Base-by-base conservation (phyloP, 1,284 basidiomycete genomes). In the Cryptococcus sp. region DNA sequence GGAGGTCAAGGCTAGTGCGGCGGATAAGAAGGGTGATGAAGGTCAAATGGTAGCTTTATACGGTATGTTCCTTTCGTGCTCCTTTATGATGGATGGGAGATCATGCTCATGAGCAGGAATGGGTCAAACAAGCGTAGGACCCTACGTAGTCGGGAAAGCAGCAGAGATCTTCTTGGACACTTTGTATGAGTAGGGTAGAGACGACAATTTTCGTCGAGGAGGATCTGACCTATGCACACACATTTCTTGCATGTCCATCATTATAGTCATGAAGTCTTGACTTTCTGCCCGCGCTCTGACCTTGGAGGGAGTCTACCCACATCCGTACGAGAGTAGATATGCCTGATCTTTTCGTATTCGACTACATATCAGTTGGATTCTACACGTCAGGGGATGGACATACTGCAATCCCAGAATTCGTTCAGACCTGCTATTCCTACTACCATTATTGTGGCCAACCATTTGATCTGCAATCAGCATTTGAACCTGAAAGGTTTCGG, bases 1-100 rank as follows among this genome's bases (percentile, higher is more conserved):
- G 16, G 89, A 94, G 64, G 78, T 97, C 57, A 91, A 91, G 74
- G 82, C 83, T 80, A 19, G 9, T 7, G 62, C 58, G 76, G 5
- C 76, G 78, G 48, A 83, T 80, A 56, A 32, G 79, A 24, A 48
- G 23, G 50, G 47, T 5, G 47, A 48, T 18, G 55, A 83, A 61
- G 91, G 91, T 7, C 82, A 83, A 39, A 90, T 94, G 87, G 88
- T 93, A 3, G 81, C 85, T 16, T 68, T 94, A 4, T 93, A 94
- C 71, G 91, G 90, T 91, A 63, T 57, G 86, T 79, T 43, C 39
- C 9, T 41, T 19, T 14, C 11, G 9, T 13, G 10, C 39, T 41
- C 39, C 11, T 41, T 14, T 9, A 41, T 9, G 32, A 9, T n/a
- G n/a, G n/a, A n/a, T n/a, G n/a, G n/a, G n/a, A n/a, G n/a, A 10